Base-by-base conservation (phyloP, 2,329 filamentous ascomycete genomes). In the Diplocarpon mali region DNA sequence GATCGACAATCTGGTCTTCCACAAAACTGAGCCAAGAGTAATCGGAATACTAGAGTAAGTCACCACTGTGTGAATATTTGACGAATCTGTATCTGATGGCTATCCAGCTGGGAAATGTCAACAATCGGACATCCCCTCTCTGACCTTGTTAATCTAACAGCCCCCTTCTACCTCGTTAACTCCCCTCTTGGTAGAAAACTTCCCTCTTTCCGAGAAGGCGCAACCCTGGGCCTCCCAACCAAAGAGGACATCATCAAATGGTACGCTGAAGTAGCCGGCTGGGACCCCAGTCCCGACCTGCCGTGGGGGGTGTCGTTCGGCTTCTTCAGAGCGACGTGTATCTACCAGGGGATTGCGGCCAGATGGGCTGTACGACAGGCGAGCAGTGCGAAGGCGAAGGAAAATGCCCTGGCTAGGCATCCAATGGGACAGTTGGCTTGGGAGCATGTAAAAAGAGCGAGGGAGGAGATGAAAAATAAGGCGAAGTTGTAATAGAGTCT, bases 71-170 rank as follows among this genome's bases (percentile, higher is more conserved):
- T 12, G 39, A 8, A 6, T 10, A 34, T 31, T 8, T 12, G 14
- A n/a, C n/a, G 36, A 17, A 24, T 24, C 17, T 17, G 24, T n/a
- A 5, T 29, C 11, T 32, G 3, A 31, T 32, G 35, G n/a, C 38
- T 27, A 11, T 49, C 20, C 34, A 78, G 75, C 67, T 96, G 90
- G 90, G 92, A 96, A 69, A 95, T 98, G 87, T 88, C 87, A 30
- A 96, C 92, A 0, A 81, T 95, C 44, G 92, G 92, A n/a, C 90
- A 98, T 63, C 92, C 92, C 1, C 75, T 96, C 16, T 90, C 85
- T 5, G 92, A 98, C 62, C 69, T 96, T 34, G 80, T 81, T 63
- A 96, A 96, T 65, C 70, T 96, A 14, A 64, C 80, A 20, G 69
- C 68, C 7, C 72, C 72, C 8, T 75, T 68, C 54, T 53, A 50